Percentiles rank a stretch among this genome's conserved stretches.
These are phyloP conservation scores for Pistacia atlantica DNA, from an alignment of 345 rosid genomes.

Conservation along the genomic window DNA sequence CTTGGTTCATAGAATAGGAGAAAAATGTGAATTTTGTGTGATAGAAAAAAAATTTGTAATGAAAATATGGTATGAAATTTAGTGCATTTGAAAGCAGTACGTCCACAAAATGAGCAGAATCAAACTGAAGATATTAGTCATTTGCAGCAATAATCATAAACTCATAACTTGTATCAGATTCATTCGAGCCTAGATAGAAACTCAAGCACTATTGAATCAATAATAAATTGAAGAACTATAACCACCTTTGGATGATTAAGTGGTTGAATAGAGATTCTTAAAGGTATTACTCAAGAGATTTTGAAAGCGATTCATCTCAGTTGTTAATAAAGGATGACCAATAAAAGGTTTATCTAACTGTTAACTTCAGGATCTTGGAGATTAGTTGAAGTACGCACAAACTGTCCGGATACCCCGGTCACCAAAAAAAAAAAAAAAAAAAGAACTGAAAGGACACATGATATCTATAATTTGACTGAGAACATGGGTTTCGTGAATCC, in stretches of 20 bases:
- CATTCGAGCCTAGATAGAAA: neutral
- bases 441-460: neutral
- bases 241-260: too few species aligned
- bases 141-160: constrained; percentile 10
- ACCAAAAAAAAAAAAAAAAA: too few species aligned
- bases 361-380: too few species aligned
- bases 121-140: neutral
- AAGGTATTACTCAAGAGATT: too few species aligned
- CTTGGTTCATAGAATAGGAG: neutral
- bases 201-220: neutral
- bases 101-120: neutral
- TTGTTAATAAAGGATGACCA: too few species aligned
- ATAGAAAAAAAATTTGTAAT: too few species aligned
- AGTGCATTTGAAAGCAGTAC: neutral
- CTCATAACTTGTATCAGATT: neutral
- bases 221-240: neutral
- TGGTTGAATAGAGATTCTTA: too few species aligned
- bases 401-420: too few species aligned
- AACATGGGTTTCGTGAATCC: neutral
- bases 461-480: neutral
- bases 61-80: neutral
- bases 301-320: too few species aligned
- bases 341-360: too few species aligned
- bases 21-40: neutral
- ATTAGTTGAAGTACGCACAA: too few species aligned